Evolutionary conservation across 2,329 filamentous ascomycete species (phyloP).

Genomic region (Calonectria pseudoreteaudii): DNA sequence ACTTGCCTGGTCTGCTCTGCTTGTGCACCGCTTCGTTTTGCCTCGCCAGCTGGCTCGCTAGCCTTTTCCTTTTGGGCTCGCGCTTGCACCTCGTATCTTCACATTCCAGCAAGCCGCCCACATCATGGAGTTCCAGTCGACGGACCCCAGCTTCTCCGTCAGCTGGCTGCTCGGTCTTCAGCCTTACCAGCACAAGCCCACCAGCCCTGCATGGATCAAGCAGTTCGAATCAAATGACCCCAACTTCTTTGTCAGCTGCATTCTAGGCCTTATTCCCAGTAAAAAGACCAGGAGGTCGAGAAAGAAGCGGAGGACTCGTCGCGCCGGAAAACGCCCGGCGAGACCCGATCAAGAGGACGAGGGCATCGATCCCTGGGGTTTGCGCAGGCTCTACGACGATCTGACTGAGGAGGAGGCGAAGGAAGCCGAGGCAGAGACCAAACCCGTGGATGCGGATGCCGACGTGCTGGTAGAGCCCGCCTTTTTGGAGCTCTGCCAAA

Average conservation of each 20-base stretch:
- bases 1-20: constrained; percentile 9
- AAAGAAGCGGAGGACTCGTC: constrained; percentile 35
- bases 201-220: constrained; percentile 40
- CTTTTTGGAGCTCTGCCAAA: constrained; percentile 42
- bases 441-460: constrained; percentile 27
- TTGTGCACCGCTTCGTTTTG: constrained; percentile 4
- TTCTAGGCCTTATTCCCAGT: constrained; percentile 43
- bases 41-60: constrained; percentile 24
- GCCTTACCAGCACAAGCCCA: constrained; percentile 36
- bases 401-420: constrained; percentile 36
- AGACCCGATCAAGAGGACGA: constrained; percentile 21
- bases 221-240: constrained; percentile 42
- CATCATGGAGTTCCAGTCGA: constrained; percentile 43
- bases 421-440: constrained; percentile 21
- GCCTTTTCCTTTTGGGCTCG: constrained; percentile 23
- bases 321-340: constrained; percentile 23
- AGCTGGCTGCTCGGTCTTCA: constrained; percentile 45
- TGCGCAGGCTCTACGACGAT: constrained; percentile 41
- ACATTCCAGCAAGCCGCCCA: constrained; percentile 37
- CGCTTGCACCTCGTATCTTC: constrained; percentile 31
- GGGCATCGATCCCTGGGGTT: constrained; percentile 30
- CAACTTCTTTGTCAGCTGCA: constrained; percentile 44
- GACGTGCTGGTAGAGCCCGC: constrained; percentile 40
- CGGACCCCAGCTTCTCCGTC: constrained; percentile 43
- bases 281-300: constrained; percentile 35